These are phyloP conservation scores for Lentinula novae-zelandiae DNA, from an alignment of 1,284 basidiomycete species.

Conservation along the genomic window DNA sequence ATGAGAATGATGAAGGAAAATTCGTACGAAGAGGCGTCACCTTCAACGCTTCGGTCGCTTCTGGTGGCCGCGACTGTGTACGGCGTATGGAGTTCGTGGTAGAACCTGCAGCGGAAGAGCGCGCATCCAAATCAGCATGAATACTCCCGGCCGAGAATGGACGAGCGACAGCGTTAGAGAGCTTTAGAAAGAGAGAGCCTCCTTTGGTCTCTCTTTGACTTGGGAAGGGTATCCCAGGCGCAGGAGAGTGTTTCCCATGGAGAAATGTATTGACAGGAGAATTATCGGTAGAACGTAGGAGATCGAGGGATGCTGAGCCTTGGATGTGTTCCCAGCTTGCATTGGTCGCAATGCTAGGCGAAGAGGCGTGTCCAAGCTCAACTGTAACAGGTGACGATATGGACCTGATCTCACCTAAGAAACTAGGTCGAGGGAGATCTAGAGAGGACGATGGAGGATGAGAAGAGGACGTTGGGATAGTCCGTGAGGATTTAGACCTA, in stretches of 20 bases:
- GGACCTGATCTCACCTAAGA: neutral
- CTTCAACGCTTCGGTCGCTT: neutral
- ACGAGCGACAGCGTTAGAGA: neutral
- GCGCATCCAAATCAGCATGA: neutral
- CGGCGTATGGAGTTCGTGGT: neutral
- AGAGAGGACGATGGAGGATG: neutral
- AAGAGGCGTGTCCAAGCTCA: neutral
- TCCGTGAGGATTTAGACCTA: slow-evolving; percentile 2
- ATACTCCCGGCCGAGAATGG: neutral
- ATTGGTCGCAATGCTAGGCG: neutral
- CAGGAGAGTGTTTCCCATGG: neutral
- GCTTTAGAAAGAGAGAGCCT: neutral
- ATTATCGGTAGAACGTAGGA: neutral
- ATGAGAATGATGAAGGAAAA: neutral
- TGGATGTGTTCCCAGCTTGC: slow-evolving; percentile 3
- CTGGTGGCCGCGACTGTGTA: slow-evolving; percentile 5
- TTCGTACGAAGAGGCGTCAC: neutral
- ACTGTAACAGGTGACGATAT: neutral
- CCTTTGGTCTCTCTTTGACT: neutral
- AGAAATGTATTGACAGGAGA: neutral
- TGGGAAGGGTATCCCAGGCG: slow-evolving; percentile 1
- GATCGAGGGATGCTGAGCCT: neutral
- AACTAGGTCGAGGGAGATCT: neutral
- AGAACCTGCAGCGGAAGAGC: neutral
- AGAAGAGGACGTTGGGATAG: neutral